A percentile compares a stretch with the other conserved stretches of the same genome.
phyloP scores from a whole-genome alignment of 768 basidiomycete genomes.

The Mycena olivaceomarginata region DNA sequence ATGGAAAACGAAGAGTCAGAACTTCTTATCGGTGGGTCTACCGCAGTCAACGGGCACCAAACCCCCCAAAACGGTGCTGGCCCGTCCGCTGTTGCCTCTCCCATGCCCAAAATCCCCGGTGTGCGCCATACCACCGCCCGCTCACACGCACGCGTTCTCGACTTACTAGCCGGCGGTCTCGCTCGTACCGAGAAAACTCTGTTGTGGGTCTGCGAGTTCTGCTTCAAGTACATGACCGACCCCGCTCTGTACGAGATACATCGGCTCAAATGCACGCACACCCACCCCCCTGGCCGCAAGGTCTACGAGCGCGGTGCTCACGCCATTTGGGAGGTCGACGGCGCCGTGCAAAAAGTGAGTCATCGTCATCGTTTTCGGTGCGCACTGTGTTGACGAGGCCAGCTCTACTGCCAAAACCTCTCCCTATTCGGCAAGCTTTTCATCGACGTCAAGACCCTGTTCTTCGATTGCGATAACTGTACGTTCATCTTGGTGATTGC shows the following conservation, averaged over 20 bases:
- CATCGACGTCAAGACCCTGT: slow-evolving; percentile 97
- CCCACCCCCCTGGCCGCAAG: slow-evolving; percentile 89
- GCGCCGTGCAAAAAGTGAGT: slow-evolving; percentile 86
- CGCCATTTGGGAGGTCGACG: slow-evolving; percentile 97
- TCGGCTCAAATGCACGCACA: slow-evolving; percentile 81
- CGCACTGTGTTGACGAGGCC: slow-evolving; percentile 19
- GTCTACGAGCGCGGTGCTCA: slow-evolving; percentile 94
- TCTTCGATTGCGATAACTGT: slow-evolving; percentile 94
- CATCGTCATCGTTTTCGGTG: background rate
- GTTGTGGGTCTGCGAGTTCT: slow-evolving; percentile 92
- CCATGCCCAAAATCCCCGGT: slow-evolving; percentile 66
- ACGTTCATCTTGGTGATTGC: slow-evolving; percentile 48
- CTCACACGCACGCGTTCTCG: slow-evolving; percentile 84
- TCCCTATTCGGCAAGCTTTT: slow-evolving; percentile 98
- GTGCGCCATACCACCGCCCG: slow-evolving; percentile 70
- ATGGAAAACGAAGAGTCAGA: slow-evolving; percentile 79
- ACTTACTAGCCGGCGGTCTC: slow-evolving; percentile 80
- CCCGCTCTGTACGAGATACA: slow-evolving; percentile 80
- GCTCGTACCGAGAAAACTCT: slow-evolving; percentile 71
- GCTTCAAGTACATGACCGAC: slow-evolving; percentile 97
- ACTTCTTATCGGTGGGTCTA: slow-evolving; percentile 46
- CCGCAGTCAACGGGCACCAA: slow-evolving; percentile 44
- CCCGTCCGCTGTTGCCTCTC: slow-evolving; percentile 43
- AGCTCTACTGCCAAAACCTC: slow-evolving; percentile 98
- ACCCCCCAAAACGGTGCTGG: slow-evolving; percentile 44